These are phyloP conservation scores for Magnolia officinalis DNA, from an alignment of 164 flowering plant species.

Conservation along the genomic window DNA sequence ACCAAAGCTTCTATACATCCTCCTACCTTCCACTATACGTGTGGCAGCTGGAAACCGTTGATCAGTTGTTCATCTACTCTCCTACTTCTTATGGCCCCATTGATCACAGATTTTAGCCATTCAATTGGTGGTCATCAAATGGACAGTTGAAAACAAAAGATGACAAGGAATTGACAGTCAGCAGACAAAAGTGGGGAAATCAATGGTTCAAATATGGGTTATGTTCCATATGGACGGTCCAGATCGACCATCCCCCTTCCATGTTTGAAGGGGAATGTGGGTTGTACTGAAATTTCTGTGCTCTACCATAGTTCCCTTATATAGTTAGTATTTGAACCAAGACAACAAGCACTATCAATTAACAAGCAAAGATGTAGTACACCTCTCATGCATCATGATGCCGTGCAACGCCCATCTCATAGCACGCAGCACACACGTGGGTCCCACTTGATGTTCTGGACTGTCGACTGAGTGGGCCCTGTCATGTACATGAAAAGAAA, in stretches of 20 bases:
- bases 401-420: background rate
- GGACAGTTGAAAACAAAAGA: background rate
- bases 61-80: background rate
- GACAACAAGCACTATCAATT: background rate
- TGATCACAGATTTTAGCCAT: background rate
- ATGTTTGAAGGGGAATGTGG: background rate
- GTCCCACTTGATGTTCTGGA: conserved; percentile 2
- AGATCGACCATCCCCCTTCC: background rate
- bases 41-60: background rate
- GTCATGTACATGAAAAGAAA: background rate
- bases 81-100: background rate
- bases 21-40: background rate
- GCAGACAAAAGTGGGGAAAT: background rate
- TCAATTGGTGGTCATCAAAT: background rate
- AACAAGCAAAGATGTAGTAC: background rate
- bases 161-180: too few species aligned
- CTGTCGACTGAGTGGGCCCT: background rate
- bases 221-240: background rate
- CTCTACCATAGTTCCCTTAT: background rate
- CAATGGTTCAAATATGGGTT: background rate
- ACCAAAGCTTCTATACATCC: background rate
- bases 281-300: background rate
- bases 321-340: background rate
- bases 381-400: background rate
- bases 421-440: background rate